Evolutionary conservation across 257 asterid genomes (phyloP), one percentile per base, ranked within the genome.

Genomic region (Solanum corneliomulleri): DNA sequence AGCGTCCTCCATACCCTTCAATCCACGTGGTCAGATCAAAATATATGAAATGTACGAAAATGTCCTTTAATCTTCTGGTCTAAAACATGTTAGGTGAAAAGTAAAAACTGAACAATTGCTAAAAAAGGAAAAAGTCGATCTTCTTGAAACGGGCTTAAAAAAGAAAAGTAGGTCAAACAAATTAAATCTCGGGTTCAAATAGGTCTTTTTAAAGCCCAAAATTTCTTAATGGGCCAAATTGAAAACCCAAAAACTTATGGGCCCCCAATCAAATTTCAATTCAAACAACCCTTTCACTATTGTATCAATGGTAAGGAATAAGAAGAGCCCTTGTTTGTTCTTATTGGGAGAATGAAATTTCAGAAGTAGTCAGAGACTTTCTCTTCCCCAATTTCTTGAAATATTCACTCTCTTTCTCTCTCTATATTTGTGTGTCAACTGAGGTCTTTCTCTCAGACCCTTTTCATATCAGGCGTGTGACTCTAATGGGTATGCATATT

Each of bases 291-390:
- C 81, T 41, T 41, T 25, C 64, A 35, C 42, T 7, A 4, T 39
- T 68, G 15, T 68, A 14, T 69, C 39, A 29, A 29, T 45, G 33
- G 64, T 3, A 15, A 25, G 11, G n/a, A 21, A 11, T 9, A 15
- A 27, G 23, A 80, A 16, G n/a, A 80, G 18, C 44, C 85, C 27
- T 47, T 47, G 14, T 29, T 76, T 47, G 23, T 16, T 52, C n/a
- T 84, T 42, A 75, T 44, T 42, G 58, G 90, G 90, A 58, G 71
- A 84, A 47, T 88, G 86, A 64, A 88, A 77, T 77, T 88, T 85
- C 45, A 23, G 88, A 25, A 71, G 86, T 35, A 72, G 77, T 88
- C 52, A 49, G 70, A 60, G 86, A n/a, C 58, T 25, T 35, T 11
- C 39, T 33, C 42, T 49, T 72, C 11, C 64, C 81, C 71, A 8